Evolutionary conservation across 192 early-diverging fungal genomes (phyloP).

Genomic region (Backusella tarrabulga): DNA sequence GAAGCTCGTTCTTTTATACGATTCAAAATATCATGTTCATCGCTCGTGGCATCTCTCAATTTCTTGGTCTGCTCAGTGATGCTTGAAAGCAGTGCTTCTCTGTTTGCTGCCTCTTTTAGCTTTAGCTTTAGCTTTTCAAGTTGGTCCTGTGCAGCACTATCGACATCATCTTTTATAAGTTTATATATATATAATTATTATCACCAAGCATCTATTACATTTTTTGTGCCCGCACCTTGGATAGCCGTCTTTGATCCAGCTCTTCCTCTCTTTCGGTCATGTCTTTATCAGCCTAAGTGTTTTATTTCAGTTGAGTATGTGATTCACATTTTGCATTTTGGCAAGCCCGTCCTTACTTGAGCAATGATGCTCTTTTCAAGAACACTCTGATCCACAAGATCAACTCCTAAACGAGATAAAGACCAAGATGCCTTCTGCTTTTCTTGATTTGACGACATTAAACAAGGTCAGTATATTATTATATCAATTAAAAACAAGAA

Average conservation of each 20-base stretch:
- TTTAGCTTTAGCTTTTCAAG: constrained; percentile 39
- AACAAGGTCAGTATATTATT: neutral
- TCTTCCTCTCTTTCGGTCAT: constrained; percentile 60
- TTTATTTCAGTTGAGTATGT: neutral
- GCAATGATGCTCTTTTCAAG: constrained; percentile 68
- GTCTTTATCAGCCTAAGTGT: constrained; percentile 50
- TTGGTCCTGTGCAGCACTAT: constrained; percentile 21
- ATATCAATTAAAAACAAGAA: neutral
- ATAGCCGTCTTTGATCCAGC: constrained; percentile 64
- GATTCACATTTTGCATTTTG: neutral
- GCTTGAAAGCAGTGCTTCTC: constrained; percentile 27
- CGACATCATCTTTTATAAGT: neutral
- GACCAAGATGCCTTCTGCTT: neutral
- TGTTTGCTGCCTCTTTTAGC: constrained; percentile 32
- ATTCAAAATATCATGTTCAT: constrained; percentile 32
- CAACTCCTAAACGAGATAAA: constrained; percentile 33
- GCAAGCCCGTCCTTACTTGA: constrained; percentile 35
- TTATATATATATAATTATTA: neutral
- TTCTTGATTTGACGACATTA: neutral
- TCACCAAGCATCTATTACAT: constrained; percentile 27
- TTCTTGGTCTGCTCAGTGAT: constrained; percentile 37
- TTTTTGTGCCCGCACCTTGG: constrained; percentile 55
- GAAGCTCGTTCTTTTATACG: constrained; percentile 29
- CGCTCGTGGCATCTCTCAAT: constrained; percentile 14
- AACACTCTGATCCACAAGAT: constrained; percentile 56